Conservation (phyloP, 805 yeast species). For the Cyberlindnera misumaiensis region DNA sequence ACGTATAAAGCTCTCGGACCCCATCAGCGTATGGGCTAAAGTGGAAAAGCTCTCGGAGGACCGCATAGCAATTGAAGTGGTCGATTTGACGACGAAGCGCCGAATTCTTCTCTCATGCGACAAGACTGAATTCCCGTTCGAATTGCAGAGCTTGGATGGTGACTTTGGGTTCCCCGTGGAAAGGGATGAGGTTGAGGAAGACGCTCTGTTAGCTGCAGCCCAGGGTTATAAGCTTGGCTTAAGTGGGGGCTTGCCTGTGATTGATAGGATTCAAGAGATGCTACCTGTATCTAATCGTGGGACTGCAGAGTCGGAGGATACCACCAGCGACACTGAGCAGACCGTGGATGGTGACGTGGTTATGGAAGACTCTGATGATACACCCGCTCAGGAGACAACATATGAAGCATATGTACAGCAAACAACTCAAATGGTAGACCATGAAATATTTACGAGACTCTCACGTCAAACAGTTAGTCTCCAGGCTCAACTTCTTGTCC, state of each 20-base stretch:
- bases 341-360: no score
- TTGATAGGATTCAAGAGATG: background rate
- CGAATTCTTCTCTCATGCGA: background rate
- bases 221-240: no score
- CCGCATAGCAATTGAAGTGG: slow-evolving; percentile 6
- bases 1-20: slow-evolving; percentile 1
- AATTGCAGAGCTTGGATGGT: background rate
- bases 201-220: background rate
- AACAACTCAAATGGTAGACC: no score
- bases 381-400: no score
- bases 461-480: background rate
- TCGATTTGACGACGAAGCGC: slow-evolving; percentile 1
- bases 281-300: background rate
- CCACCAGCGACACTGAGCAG: no score
- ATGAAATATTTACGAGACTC: no score
- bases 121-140: background rate
- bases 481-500: background rate
- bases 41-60: slow-evolving; percentile 2
- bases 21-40: slow-evolving; percentile 5
- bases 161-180: background rate
- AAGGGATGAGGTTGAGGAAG: background rate
- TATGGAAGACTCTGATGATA: no score
- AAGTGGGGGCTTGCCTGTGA: background rate
- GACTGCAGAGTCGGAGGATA: background rate
- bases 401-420: no score